Evolutionary conservation across 805 yeast species (phyloP).

Genomic region (Candida methanosorbosa): DNA sequence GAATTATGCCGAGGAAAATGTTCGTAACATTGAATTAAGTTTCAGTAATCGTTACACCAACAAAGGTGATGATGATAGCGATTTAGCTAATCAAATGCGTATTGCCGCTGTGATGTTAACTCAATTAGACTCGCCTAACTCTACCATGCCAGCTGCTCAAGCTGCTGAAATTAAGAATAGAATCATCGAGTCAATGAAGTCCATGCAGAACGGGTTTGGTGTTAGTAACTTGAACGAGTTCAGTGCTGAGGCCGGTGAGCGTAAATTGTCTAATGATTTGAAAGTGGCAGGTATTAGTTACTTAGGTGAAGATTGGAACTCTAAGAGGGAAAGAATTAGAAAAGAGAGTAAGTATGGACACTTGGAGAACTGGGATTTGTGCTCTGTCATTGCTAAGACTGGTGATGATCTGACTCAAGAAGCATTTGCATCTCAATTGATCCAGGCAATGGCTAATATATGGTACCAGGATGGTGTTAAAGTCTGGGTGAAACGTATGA

Average conservation of each 20-base stretch:
- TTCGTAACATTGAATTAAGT: conserved; percentile 16
- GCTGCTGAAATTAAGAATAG: conserved; percentile 58
- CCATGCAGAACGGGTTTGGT: conserved; percentile 61
- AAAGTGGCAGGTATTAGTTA: conserved; percentile 71
- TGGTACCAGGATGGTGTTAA: conserved; percentile 67
- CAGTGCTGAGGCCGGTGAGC: conserved; percentile 75
- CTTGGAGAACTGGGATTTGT: conserved; percentile 85
- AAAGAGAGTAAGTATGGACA: conserved; percentile 77
- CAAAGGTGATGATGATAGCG: conserved; percentile 25
- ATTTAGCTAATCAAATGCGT: conserved; percentile 85
- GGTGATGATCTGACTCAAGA: conserved; percentile 96
- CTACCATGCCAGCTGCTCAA: conserved; percentile 50
- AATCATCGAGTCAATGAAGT: conserved; percentile 67
- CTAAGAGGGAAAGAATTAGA: conserved; percentile 74
- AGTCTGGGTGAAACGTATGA: conserved; percentile 92
- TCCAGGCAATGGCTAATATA: conserved; percentile 74
- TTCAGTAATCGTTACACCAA: conserved; percentile 16
- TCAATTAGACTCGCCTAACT: conserved; percentile 62
- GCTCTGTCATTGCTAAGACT: conserved; percentile 92
- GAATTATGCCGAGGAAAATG: conserved; percentile 8
- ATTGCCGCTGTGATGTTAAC: conserved; percentile 93
- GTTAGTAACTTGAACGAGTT: conserved; percentile 40
- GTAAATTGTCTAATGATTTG: conserved; percentile 87
- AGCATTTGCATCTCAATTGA: conserved; percentile 94
- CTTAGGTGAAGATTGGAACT: conserved; percentile 88